Conservation (phyloP, 176 grass and related monocot genomes). For the Musa beccarii region DNA sequence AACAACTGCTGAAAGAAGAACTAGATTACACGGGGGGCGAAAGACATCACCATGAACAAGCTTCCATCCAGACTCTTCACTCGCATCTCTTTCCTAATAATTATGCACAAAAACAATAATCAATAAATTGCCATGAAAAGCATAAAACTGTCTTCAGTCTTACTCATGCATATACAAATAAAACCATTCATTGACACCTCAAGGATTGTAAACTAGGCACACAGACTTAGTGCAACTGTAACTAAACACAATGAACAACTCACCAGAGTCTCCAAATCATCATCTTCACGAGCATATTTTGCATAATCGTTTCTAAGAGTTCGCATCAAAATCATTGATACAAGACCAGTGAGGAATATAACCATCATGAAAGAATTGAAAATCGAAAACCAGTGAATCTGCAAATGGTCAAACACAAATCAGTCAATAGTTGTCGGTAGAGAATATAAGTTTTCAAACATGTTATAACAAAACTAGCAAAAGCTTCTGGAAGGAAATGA, state of each 20-base stretch:
- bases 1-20: constrained; percentile 77
- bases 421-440: neutral
- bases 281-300: constrained; percentile 99
- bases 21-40: constrained; percentile 48
- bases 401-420: constrained; percentile 23
- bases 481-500: neutral
- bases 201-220: neutral
- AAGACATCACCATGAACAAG: constrained; percentile 99
- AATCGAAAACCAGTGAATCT: constrained; percentile 99
- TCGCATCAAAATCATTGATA: constrained; percentile 99
- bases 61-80: constrained; percentile 99
- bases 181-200: neutral
- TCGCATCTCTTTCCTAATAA: constrained; percentile 90
- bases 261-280: constrained; percentile 83
- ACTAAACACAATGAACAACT: constrained; percentile 2
- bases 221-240: neutral
- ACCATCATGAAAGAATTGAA: constrained; percentile 99
- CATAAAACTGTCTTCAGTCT: neutral
- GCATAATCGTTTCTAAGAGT: constrained; percentile 99
- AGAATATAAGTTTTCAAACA: neutral
- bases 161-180: neutral
- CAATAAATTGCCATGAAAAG: neutral
- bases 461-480: neutral
- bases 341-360: constrained; percentile 95
- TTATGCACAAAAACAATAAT: neutral